These are phyloP conservation scores for Schoenoplectus triqueter DNA, from an alignment of 202 grass and related monocot species.

Conservation along the genomic window DNA sequence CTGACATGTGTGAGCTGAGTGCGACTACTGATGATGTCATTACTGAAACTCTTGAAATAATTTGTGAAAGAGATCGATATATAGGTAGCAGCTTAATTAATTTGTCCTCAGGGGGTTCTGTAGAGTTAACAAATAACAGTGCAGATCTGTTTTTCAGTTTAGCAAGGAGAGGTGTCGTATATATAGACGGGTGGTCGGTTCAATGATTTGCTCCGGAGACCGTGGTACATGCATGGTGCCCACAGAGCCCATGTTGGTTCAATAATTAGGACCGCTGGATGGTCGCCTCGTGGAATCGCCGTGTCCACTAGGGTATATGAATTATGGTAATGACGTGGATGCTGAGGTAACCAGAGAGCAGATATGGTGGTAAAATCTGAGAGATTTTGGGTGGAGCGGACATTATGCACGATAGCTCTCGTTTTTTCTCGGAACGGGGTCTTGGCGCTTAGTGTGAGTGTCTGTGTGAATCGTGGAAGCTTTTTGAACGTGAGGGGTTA, in stretches of 20 bases:
- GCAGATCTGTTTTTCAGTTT: background rate
- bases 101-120: background rate
- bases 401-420: background rate
- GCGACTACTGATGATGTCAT: constrained; percentile 15
- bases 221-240: background rate
- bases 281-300: background rate
- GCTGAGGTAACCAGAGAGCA: constrained; percentile 17
- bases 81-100: background rate
- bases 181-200: background rate
- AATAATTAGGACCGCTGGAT: constrained; percentile 3
- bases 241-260: constrained; percentile 1
- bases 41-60: background rate
- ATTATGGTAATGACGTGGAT: background rate
- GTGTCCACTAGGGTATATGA: background rate
- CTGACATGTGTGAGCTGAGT: constrained; percentile 15
- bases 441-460: no score
- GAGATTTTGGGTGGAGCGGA: background rate
- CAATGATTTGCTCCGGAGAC: no score
- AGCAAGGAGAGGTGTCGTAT: background rate
- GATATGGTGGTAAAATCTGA: background rate
- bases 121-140: background rate
- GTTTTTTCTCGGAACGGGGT: no score
- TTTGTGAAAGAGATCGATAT: background rate
- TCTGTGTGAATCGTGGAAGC: no score
- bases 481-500: no score